These are phyloP conservation scores for Sclerotinia subarctica DNA, from an alignment of 2,329 filamentous ascomycete species.

Conservation along the genomic window DNA sequence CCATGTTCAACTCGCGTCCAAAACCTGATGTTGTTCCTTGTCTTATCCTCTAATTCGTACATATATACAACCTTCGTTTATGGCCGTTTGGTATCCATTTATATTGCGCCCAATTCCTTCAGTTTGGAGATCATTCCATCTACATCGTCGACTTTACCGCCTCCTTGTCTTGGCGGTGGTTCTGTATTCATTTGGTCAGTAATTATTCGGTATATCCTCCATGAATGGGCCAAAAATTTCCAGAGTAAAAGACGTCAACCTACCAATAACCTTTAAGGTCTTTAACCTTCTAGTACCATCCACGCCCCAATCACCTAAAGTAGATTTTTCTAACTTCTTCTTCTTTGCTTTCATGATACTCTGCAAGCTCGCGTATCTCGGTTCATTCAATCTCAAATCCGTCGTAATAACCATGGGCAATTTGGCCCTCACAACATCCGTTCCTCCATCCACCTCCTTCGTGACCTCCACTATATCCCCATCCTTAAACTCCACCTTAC, in stretches of 20 bases:
- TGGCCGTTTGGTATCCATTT: constrained; percentile 18
- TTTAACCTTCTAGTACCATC: constrained; percentile 75
- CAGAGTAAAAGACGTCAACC: constrained; percentile 38
- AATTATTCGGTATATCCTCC: neutral
- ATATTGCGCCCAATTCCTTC: constrained; percentile 82
- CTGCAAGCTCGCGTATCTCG: constrained; percentile 88
- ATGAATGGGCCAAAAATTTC: neutral
- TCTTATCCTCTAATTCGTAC: constrained; percentile 12
- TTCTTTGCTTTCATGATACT: constrained; percentile 99
- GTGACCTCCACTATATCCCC: constrained; percentile 72
- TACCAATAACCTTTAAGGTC: constrained; percentile 83
- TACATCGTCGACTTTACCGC: constrained; percentile 96
- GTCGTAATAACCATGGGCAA: constrained; percentile 94
- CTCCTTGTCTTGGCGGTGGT: constrained; percentile 81
- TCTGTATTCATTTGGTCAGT: constrained; percentile 49
- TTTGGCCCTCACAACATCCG: constrained; percentile 81
- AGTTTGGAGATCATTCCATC: constrained; percentile 90
- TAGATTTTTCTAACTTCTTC: constrained; percentile 96
- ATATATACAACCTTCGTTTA: constrained; percentile 18
- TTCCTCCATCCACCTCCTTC: constrained; percentile 91
- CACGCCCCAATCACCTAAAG: constrained; percentile 75
- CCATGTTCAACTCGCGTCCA: neutral
- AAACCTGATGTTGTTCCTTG: neutral
- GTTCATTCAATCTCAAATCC: constrained; percentile 91
- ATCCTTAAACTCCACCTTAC: constrained; percentile 71